phyloP scores from a whole-genome alignment of 108 stramenopile genomes.

The Mediolabrus comicus region DNA sequence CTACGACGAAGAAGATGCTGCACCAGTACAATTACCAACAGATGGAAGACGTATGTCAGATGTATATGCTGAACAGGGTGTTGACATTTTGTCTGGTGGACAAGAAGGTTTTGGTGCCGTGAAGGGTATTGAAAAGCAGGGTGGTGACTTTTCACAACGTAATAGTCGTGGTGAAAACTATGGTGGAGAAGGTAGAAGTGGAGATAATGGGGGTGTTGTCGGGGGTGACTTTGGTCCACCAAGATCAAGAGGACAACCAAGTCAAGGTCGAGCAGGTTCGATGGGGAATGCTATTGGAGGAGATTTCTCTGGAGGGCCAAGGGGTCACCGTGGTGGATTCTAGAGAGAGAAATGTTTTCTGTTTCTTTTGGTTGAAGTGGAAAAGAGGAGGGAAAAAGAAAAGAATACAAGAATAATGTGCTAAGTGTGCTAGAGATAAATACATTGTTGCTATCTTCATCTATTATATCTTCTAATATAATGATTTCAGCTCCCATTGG shows the following conservation, averaged over 20 bases:
- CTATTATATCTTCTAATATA: no score
- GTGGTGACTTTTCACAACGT: neutral
- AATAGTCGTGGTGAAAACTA: neutral
- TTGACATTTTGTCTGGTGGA: neutral
- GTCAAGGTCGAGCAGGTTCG: neutral
- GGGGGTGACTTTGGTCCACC: neutral
- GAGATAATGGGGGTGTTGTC: neutral
- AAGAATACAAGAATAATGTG: no score
- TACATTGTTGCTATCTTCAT: no score
- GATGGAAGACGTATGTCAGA: neutral
- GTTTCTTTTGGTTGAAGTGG: neutral
- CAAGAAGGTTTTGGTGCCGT: neutral
- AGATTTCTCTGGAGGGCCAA: neutral
- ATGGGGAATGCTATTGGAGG: neutral
- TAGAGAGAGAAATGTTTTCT: neutral
- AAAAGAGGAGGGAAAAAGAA: no score
- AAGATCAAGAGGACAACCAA: neutral
- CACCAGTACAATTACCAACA: neutral
- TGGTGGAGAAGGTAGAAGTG: neutral
- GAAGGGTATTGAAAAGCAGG: neutral
- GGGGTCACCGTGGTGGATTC: neutral
- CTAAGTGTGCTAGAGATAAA: no score
- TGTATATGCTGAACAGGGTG: neutral
- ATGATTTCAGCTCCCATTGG: no score
- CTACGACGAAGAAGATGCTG: neutral